phyloP scores from a whole-genome alignment of 2,329 filamentous ascomycete species.

The Pseudodiploospora longispora region DNA sequence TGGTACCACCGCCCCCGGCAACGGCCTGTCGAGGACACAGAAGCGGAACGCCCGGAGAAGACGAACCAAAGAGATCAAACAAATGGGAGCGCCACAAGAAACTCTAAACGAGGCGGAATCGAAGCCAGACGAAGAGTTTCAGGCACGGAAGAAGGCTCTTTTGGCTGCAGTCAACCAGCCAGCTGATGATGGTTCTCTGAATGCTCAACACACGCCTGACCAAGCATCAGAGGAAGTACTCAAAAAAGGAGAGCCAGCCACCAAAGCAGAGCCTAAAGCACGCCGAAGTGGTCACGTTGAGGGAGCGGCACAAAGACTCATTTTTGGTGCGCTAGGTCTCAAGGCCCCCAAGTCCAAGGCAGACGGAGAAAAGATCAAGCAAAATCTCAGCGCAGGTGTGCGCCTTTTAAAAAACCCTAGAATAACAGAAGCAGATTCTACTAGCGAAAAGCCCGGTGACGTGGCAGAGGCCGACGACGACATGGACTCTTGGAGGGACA shows the following conservation, averaged over 20 bases:
- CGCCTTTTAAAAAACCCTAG: conserved; percentile 31
- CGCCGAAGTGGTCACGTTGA: conserved; percentile 31
- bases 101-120: conserved; percentile 10
- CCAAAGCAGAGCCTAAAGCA: conserved; percentile 3
- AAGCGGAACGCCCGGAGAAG: conserved; percentile 45
- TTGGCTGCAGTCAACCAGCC: conserved; percentile 20
- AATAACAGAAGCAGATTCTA: conserved; percentile 15
- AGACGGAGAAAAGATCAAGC: conserved; percentile 56
- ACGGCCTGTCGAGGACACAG: conserved; percentile 36
- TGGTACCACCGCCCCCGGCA: conserved; percentile 20
- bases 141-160: conserved; percentile 33
- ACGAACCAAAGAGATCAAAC: conserved; percentile 21
- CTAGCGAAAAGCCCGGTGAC: conserved; percentile 5
- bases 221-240: background rate
- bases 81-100: conserved; percentile 8
- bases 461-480: conserved; percentile 28
- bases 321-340: conserved; percentile 66
- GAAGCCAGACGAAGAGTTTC: conserved; percentile 18
- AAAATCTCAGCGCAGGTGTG: conserved; percentile 49
- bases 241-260: background rate
- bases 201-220: background rate
- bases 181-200: background rate
- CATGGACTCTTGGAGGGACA: conserved; percentile 62
- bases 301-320: conserved; percentile 55
- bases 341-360: conserved; percentile 59